Evolutionary conservation across 2,329 filamentous ascomycete genomes (phyloP).

Genomic region (Xylaria sp.): DNA sequence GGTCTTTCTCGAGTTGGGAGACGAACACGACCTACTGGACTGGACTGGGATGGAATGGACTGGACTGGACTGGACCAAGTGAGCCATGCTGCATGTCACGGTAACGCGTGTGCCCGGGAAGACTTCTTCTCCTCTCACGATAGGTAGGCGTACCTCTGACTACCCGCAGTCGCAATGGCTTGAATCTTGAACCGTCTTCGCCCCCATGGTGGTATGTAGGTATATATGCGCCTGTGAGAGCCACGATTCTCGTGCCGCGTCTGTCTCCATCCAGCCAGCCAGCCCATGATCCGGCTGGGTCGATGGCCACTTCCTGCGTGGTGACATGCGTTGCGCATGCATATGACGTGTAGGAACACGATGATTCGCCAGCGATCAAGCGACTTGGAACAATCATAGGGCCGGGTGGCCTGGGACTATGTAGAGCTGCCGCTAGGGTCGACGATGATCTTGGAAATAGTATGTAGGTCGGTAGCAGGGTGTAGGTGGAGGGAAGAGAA

Average conservation of each 20-base stretch:
- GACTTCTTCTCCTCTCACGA: background rate
- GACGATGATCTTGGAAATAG: background rate
- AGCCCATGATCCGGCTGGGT: too few species aligned
- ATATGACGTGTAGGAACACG: background rate
- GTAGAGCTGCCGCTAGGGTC: background rate
- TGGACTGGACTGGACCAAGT: too few species aligned
- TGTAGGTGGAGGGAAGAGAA: too few species aligned
- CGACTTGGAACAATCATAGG: background rate
- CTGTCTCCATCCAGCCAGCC: background rate
- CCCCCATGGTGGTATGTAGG: too few species aligned
- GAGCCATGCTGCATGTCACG: background rate
- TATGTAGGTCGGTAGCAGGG: too few species aligned
- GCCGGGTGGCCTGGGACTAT: too few species aligned
- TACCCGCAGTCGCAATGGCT: background rate
- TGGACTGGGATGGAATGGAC: too few species aligned
- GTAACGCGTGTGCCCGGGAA: background rate
- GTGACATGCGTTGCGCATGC: background rate
- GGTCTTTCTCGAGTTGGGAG: too few species aligned
- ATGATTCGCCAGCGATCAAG: background rate
- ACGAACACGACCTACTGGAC: too few species aligned
- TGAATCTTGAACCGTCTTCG: background rate
- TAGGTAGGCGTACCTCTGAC: background rate
- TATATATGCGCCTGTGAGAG: too few species aligned
- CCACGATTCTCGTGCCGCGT: background rate
- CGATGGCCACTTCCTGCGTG: background rate